These are phyloP conservation scores for Metschnikowia hibisci DNA, from an alignment of 805 yeast species.

Conservation along the genomic window DNA sequence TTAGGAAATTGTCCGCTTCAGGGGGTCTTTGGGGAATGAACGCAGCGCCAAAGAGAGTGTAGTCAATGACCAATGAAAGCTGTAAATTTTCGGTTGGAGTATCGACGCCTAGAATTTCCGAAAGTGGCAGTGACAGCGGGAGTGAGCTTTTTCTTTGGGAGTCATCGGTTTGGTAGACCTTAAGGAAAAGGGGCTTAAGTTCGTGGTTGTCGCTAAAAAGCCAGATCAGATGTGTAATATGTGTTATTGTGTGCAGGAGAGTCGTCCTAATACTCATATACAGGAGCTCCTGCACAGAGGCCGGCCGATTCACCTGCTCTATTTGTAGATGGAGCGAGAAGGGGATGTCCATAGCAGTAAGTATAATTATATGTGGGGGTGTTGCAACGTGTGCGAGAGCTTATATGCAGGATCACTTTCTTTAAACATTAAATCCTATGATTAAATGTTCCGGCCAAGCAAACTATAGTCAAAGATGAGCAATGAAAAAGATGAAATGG, in stretches of 20 bases:
- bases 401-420: not conserved
- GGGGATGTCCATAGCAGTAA: constrained; percentile 9
- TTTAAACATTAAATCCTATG: too few relatives aligned
- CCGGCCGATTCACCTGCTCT: constrained; percentile 4
- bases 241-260: constrained; percentile 22
- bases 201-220: constrained; percentile 18
- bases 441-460: too few relatives aligned
- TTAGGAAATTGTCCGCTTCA: constrained; percentile 22
- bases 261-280: constrained; percentile 19
- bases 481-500: too few relatives aligned
- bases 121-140: constrained; percentile 12
- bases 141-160: not conserved
- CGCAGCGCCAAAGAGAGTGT: constrained; percentile 18
- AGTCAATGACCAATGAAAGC: constrained; percentile 21
- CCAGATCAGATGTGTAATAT: constrained; percentile 30
- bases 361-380: constrained; percentile 1
- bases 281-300: not conserved
- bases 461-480: too few relatives aligned
- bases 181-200: constrained; percentile 27
- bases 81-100: constrained; percentile 2
- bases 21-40: constrained; percentile 25
- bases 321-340: constrained; percentile 9
- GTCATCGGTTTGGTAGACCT: constrained; percentile 12
- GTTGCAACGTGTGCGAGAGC: not conserved
- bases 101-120: constrained; percentile 11